These are phyloP conservation scores for Termitomyces sp. DNA, from an alignment of 768 basidiomycete species.

Conservation along the genomic window DNA sequence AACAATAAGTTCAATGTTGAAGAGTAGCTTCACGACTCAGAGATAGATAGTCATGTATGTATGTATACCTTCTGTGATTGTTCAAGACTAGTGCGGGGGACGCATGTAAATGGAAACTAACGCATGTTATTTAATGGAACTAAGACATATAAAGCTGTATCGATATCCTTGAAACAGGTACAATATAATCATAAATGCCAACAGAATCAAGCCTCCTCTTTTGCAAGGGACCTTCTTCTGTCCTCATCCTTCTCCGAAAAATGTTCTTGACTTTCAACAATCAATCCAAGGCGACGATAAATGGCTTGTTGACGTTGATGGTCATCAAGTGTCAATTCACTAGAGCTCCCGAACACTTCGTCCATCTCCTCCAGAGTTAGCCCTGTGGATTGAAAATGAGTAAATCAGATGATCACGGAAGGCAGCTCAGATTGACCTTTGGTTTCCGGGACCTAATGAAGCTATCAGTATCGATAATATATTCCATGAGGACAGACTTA, in stretches of 20 bases:
- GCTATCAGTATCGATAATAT: background rate
- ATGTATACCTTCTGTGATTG: background rate
- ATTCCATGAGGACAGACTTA: slow-evolving; percentile 27
- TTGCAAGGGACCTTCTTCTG: background rate
- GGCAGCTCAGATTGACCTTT: slow-evolving; percentile 45
- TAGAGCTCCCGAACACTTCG: slow-evolving; percentile 61
- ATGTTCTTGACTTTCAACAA: slow-evolving; percentile 15
- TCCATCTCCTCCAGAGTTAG: slow-evolving; percentile 80
- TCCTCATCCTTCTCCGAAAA: slow-evolving; percentile 10
- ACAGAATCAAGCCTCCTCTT: background rate
- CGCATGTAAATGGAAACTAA: too few relatives aligned
- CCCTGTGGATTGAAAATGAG: slow-evolving; percentile 23
- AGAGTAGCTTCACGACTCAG: slow-evolving; percentile 18
- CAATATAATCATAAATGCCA: background rate
- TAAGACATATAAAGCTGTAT: background rate
- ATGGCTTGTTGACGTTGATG: slow-evolving; percentile 45
- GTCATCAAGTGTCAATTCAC: slow-evolving; percentile 56
- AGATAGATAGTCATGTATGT: slow-evolving; percentile 2
- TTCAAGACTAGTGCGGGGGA: background rate
- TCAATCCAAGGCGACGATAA: slow-evolving; percentile 62
- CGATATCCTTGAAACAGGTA: background rate
- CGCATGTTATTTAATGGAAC: background rate
- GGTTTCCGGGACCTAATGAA: slow-evolving; percentile 64
- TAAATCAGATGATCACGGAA: background rate
- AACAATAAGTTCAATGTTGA: slow-evolving; percentile 21